Evolutionary conservation across 495 filamentous ascomycete species (phyloP), one percentile per base, ranked within the genome.

Genomic region (Xylaria sp.): DNA sequence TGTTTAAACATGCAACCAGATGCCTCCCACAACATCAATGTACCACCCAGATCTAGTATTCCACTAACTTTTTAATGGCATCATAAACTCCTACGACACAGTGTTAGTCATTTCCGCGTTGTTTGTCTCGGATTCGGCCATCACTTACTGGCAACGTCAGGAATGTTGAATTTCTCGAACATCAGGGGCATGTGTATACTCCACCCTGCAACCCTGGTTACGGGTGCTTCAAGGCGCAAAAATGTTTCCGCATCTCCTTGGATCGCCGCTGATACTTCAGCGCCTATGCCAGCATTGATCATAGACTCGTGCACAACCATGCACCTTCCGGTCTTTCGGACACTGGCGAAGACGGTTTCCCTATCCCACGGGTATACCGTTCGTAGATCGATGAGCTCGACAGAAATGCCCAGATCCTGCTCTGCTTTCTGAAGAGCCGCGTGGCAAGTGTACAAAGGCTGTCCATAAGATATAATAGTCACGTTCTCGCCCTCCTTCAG

Each of bases 341-440:
- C 96, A 73, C 95, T 97, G 43, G 91, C 84, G 58, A 97, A 79
- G 3, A 99, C 88, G 0, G 91, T 92, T 75, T 92, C 85, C 75
- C 94, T 90, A 81, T 99, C 96, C 96, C 96, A 99, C 0, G 96
- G 96, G 79, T 97, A 97, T 44, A 99, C 86, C 0, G 95, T 97
- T 50, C 96, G 85, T 55, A 99, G 79, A 80, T 99, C 96, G 61
- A 99, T 94, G 57, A 99, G 83, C 84, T 99, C 97, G 43, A 94
- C 87, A 29, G 85, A 90, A 17, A 97, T 87, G 17, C 91, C 93
- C 53, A 97, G 81, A 52, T 93, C 91, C 77, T 91, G 90, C 81
- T 98, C 95, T 21, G 92, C 92, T 37, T 90, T 90, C 43, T 89
- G 86, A 46, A 97, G 92, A 0, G 96, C 96, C 1, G 89, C 85